Base-by-base conservation (phyloP, 257 asterid genomes). In the Vinca minor region DNA sequence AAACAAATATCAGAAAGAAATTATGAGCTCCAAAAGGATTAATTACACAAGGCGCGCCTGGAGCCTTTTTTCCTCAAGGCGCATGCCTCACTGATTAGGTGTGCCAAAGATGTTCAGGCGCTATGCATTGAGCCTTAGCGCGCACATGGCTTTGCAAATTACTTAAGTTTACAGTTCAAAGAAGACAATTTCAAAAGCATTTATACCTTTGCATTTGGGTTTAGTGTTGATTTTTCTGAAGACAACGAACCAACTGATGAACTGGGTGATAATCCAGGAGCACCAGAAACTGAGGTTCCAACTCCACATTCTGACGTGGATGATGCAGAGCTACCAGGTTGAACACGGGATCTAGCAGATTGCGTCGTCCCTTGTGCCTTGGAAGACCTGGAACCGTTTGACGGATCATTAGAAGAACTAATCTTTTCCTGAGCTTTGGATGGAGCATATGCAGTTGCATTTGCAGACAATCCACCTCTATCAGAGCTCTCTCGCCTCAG, bases 141-240 rank as follows among this genome's bases (percentile, higher is more conserved):
- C n/a, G n/a, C n/a, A n/a, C n/a, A n/a, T 21, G 12, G n/a, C n/a
- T 59, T 36, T 32, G 7, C 5, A 18, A 36, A 26, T 28, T 28
- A 8, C 2, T 56, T 56, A 17, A 9, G 5, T 38, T 60, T 35
- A 21, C 35, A 38, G 12, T 20, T 36, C 15, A 64, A 55, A 64
- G 29, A 53, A 59, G 34, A 49, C 28, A 57, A 35, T 31, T 9
- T 34, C 42, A 52, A 63, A 41, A 41, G 52, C 3, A 50, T 35
- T 59, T 70, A 60, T 67, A 89, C 99, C 96, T 93, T 93, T 67
- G 99, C 97, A 74, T 87, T 66, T 60, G 99, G 99, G 73, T 93
- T 93, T 60, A 93, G 73, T 6, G 84, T 76, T 50, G 97, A 89
- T 77, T 87, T 93, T 74, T 93, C 99, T 29, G 96, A 89, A 56